Evolutionary conservation across 2,329 filamentous ascomycete genomes (phyloP).

Genomic region (Pestalotiopsis sp.): DNA sequence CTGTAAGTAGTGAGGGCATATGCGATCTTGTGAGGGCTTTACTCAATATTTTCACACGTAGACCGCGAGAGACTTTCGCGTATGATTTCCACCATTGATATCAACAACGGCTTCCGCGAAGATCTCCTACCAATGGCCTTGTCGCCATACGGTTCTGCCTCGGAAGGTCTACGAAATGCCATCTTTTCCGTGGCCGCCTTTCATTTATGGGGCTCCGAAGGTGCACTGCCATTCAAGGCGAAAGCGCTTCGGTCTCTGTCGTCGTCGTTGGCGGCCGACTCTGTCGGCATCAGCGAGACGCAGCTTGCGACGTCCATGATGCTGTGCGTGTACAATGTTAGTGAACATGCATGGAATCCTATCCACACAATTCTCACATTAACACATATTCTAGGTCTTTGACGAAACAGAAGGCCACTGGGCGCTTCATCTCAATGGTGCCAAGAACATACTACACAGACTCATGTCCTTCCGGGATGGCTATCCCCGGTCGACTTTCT

Average conservation of each 20-base stretch:
- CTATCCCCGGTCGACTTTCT: constrained; percentile 37
- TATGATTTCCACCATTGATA: constrained; percentile 50
- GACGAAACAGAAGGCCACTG: constrained; percentile 50
- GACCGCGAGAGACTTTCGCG: constrained; percentile 41
- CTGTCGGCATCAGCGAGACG: constrained; percentile 33
- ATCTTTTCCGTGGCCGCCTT: constrained; percentile 48
- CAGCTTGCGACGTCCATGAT: constrained; percentile 53
- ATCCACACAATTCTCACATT: neutral
- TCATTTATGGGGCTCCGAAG: constrained; percentile 40
- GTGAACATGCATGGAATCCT: constrained; percentile 15
- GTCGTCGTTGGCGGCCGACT: constrained; percentile 36
- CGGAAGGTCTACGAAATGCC: constrained; percentile 43
- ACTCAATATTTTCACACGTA: constrained; percentile 25
- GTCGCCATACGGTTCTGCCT: constrained; percentile 33
- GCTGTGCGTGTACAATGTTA: constrained; percentile 52
- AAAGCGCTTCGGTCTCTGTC: constrained; percentile 42
- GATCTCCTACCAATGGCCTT: constrained; percentile 50
- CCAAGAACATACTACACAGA: constrained; percentile 38
- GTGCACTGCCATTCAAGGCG: constrained; percentile 45
- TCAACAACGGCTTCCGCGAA: constrained; percentile 48
- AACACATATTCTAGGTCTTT: constrained; percentile 42
- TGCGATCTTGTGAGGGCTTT: neutral
- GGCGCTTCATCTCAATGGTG: constrained; percentile 46
- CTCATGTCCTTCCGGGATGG: constrained; percentile 29
- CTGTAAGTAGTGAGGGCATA: constrained; percentile 23